Evolutionary conservation across 2,329 filamentous ascomycete species (phyloP).

Genomic region (Trichoderma sp.): DNA sequence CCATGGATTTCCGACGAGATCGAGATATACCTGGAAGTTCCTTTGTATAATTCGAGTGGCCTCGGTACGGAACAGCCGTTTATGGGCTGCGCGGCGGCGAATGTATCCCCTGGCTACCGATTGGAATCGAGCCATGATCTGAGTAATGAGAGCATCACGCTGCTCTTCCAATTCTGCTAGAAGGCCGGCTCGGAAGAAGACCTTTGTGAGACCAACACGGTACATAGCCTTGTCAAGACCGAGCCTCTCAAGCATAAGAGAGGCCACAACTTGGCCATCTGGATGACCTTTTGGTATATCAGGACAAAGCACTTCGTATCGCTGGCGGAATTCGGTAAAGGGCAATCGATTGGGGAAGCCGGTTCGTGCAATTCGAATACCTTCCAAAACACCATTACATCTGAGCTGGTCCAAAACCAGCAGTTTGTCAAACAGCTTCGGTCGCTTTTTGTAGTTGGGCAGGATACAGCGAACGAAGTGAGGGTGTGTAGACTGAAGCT

Average conservation of each 20-base stretch:
- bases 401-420: slow-evolving; percentile 97
- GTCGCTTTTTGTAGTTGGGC: slow-evolving; percentile 95
- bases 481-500: slow-evolving; percentile 92
- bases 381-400: slow-evolving; percentile 98
- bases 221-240: slow-evolving; percentile 82
- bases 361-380: slow-evolving; percentile 93
- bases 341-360: slow-evolving; percentile 92
- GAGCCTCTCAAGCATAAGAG: slow-evolving; percentile 85
- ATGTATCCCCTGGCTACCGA: slow-evolving; percentile 87
- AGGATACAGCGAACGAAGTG: slow-evolving; percentile 98
- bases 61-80: slow-evolving; percentile 90
- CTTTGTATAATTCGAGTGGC: slow-evolving; percentile 91
- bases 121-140: slow-evolving; percentile 93
- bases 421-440: slow-evolving; percentile 86
- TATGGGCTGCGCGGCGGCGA: slow-evolving; percentile 83
- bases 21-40: slow-evolving; percentile 89
- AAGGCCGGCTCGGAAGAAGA: slow-evolving; percentile 96
- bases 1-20: slow-evolving; percentile 91
- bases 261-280: slow-evolving; percentile 82
- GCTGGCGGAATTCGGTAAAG: slow-evolving; percentile 90
- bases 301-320: slow-evolving; percentile 90
- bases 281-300: slow-evolving; percentile 87
- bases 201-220: slow-evolving; percentile 91
- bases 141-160: slow-evolving; percentile 84
- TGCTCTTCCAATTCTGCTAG: slow-evolving; percentile 96